Evolutionary conservation across 2,329 filamentous ascomycete species (phyloP).

Genomic region (Aphanocladium album): DNA sequence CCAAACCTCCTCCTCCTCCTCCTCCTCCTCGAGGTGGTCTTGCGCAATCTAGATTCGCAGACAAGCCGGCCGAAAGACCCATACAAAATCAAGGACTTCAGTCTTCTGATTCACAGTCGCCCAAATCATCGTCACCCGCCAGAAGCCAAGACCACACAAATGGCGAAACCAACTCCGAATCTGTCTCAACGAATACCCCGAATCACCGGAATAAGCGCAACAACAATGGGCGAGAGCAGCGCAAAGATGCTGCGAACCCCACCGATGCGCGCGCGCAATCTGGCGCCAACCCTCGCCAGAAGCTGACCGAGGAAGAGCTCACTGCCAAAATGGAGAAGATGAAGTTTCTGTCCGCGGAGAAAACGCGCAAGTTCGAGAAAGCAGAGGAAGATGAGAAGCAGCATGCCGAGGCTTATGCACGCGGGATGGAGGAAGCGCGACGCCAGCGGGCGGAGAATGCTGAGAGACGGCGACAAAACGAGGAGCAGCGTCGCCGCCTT

Average conservation of each 20-base stretch:
- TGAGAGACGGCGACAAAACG: slow-evolving; percentile 45
- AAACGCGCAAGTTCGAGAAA: slow-evolving; percentile 54
- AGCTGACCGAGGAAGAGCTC: slow-evolving; percentile 55
- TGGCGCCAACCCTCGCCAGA: slow-evolving; percentile 54
- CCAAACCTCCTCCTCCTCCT: slow-evolving; percentile 13
- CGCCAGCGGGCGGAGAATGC: slow-evolving; percentile 48
- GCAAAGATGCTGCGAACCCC: slow-evolving; percentile 27
- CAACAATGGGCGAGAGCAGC: not conserved
- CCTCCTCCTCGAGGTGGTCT: slow-evolving; percentile 21
- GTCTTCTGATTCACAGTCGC: not conserved
- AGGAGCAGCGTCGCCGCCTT: slow-evolving; percentile 46
- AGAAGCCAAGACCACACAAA: not conserved
- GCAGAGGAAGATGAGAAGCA: slow-evolving; percentile 52
- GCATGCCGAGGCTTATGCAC: slow-evolving; percentile 49
- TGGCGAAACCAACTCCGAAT: not conserved
- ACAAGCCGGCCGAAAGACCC: slow-evolving; percentile 21
- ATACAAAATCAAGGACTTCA: not conserved
- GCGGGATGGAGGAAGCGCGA: slow-evolving; percentile 51
- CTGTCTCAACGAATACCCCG: not conserved
- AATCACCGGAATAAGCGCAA: slow-evolving; percentile 11
- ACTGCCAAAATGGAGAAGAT: slow-evolving; percentile 56
- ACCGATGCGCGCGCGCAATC: slow-evolving; percentile 42
- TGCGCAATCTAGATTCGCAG: slow-evolving; percentile 29
- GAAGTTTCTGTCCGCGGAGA: slow-evolving; percentile 54
- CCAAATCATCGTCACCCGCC: slow-evolving; percentile 1